Evolutionary conservation across 2,329 filamentous ascomycete genomes (phyloP).

Genomic region (Paraphoma sp.): DNA sequence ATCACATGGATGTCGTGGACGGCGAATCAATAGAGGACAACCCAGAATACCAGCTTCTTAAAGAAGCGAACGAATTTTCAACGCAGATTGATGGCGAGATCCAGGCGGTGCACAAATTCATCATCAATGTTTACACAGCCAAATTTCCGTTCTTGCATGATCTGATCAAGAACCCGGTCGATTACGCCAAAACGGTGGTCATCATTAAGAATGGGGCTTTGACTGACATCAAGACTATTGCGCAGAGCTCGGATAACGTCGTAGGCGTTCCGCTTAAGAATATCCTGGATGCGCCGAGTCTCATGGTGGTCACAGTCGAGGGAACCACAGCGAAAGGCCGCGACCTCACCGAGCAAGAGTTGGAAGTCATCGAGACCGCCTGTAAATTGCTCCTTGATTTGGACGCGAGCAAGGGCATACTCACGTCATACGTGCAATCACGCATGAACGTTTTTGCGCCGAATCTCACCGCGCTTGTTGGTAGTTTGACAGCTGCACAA

Average conservation of each 20-base stretch:
- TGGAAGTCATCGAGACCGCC: conserved; percentile 75
- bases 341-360: conserved; percentile 75
- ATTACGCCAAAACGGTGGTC: conserved; percentile 93
- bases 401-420: conserved; percentile 81
- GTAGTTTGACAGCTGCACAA: conserved; percentile 91
- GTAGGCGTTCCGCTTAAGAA: conserved; percentile 77
- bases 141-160: conserved; percentile 92
- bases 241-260: conserved; percentile 78
- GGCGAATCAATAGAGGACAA: conserved; percentile 86
- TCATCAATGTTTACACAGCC: conserved; percentile 92
- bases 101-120: conserved; percentile 91
- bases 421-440: conserved; percentile 95
- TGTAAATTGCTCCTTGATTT: conserved; percentile 90
- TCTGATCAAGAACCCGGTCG: conserved; percentile 87
- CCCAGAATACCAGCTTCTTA: conserved; percentile 87
- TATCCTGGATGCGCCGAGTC: conserved; percentile 83
- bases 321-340: conserved; percentile 87
- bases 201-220: conserved; percentile 93
- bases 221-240: conserved; percentile 82
- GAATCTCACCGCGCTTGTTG: conserved; percentile 88
- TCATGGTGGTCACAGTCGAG: conserved; percentile 97
- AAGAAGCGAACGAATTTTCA: conserved; percentile 86
- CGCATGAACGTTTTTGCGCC: conserved; percentile 97
- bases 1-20: conserved; percentile 74
- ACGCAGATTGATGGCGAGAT: conserved; percentile 94